phyloP scores from a whole-genome alignment of 805 yeast species.

The Clavispora asparagi region DNA sequence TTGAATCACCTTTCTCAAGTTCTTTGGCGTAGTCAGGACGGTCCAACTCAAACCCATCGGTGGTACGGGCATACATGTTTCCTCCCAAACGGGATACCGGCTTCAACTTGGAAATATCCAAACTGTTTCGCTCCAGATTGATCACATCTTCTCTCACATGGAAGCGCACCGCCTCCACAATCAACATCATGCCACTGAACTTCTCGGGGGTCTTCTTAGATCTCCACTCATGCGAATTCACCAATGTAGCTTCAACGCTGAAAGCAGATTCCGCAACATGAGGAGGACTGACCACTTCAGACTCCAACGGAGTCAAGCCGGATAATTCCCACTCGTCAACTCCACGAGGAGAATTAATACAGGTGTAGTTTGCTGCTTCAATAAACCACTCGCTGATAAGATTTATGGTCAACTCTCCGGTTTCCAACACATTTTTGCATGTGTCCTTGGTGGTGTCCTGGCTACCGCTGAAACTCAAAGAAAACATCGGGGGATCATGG shows the following conservation, averaged over 20 bases:
- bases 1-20: not conserved
- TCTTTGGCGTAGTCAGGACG: constrained; percentile 35
- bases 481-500: constrained; percentile 56
- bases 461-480: constrained; percentile 43
- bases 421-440: constrained; percentile 41
- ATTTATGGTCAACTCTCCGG: constrained; percentile 51
- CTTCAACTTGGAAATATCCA: constrained; percentile 45
- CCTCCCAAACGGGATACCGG: constrained; percentile 53
- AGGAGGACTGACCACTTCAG: constrained; percentile 45
- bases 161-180: constrained; percentile 54
- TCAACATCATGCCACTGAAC: constrained; percentile 33
- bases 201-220: constrained; percentile 33
- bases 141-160: constrained; percentile 54
- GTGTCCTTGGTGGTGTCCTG: constrained; percentile 44
- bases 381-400: constrained; percentile 59
- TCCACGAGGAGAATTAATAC: constrained; percentile 42
- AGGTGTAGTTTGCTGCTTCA: constrained; percentile 55
- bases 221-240: constrained; percentile 39
- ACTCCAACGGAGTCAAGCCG: constrained; percentile 46
- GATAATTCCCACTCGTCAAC: constrained; percentile 52
- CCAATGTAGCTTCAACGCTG: constrained; percentile 49
- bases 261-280: constrained; percentile 61
- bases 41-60: constrained; percentile 41
- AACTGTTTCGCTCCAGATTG: constrained; percentile 29
- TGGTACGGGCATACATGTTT: constrained; percentile 40